Evolutionary conservation across 169 alveolate species (phyloP).

Genomic region (Plasmodium inui): DNA sequence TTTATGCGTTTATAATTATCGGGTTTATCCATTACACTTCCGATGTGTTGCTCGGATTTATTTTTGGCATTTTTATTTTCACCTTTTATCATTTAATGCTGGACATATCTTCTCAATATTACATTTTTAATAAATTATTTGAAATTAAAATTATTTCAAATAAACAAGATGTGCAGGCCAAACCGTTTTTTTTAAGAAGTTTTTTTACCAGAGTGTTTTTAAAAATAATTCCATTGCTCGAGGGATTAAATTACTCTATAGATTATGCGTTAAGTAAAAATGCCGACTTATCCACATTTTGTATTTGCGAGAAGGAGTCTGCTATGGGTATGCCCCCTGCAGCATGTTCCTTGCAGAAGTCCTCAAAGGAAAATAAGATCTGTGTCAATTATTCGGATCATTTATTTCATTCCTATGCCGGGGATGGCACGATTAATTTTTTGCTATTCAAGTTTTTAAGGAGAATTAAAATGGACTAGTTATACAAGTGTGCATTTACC

Average conservation of each 20-base stretch:
- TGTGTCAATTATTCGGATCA: constrained; percentile 27
- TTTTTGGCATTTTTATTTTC: constrained; percentile 55
- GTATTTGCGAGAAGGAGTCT: constrained; percentile 25
- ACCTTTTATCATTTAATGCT: constrained; percentile 51
- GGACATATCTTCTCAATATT: constrained; percentile 46
- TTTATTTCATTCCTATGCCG: constrained; percentile 65
- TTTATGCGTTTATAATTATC: constrained; percentile 39
- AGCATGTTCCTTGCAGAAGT: constrained; percentile 5
- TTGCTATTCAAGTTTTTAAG: constrained; percentile 35
- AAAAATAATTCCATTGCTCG: constrained; percentile 38
- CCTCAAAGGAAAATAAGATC: constrained; percentile 5
- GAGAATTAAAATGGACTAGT: neutral
- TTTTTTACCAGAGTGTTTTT: constrained; percentile 33
- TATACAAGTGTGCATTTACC: neutral
- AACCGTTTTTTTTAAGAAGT: constrained; percentile 65
- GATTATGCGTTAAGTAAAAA: constrained; percentile 66
- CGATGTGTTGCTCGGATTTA: constrained; percentile 42
- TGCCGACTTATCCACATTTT: constrained; percentile 21
- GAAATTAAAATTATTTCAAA: constrained; percentile 67
- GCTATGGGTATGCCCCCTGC: neutral
- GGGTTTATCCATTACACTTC: constrained; percentile 73
- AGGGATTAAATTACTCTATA: constrained; percentile 57
- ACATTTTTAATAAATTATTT: constrained; percentile 24
- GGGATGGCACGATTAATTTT: constrained; percentile 60
- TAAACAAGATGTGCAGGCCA: constrained; percentile 54